Percentiles rank a stretch among this genome's conserved stretches.
Conservation (phyloP, 225 moss, liverwort and hornwort species). For the Antitrichia curtipendula region DNA sequence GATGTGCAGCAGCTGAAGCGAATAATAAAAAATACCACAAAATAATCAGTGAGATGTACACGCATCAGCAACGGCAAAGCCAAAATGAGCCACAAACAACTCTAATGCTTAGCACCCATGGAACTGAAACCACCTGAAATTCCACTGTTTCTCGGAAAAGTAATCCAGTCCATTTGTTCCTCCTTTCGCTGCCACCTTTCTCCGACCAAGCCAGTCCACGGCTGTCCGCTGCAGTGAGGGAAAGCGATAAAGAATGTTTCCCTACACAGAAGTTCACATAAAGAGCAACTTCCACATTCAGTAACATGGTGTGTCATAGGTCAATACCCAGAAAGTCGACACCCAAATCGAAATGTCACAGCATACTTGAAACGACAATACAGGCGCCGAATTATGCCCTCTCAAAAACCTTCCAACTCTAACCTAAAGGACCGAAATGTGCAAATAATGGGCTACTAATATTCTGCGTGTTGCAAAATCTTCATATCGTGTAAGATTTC, state of each 20-base stretch:
- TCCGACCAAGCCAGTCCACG: constrained; percentile 61
- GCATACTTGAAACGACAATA: neutral
- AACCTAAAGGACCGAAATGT: neutral
- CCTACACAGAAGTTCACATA: constrained; percentile 19
- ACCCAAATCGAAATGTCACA: neutral
- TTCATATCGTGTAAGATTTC: neutral
- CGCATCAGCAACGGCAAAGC: neutral
- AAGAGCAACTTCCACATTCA: neutral
- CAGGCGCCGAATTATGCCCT: neutral
- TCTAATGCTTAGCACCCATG: neutral
- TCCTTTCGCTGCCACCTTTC: constrained; percentile 23
- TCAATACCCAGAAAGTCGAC: neutral
- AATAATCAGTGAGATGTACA: neutral
- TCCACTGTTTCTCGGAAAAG: constrained; percentile 66
- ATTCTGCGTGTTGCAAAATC: neutral
- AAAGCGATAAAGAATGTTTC: constrained; percentile 67
- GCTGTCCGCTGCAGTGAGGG: constrained; percentile 75
- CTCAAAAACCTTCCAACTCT: neutral
- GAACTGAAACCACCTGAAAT: constrained; percentile 44
- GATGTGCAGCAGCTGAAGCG: neutral
- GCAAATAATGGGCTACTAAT: neutral
- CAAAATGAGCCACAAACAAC: neutral
- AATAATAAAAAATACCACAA: neutral
- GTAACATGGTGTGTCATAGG: neutral
- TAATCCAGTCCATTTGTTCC: constrained; percentile 32